Base-by-base conservation (phyloP, 140 eudicot species). In the Anethum foeniculum region DNA sequence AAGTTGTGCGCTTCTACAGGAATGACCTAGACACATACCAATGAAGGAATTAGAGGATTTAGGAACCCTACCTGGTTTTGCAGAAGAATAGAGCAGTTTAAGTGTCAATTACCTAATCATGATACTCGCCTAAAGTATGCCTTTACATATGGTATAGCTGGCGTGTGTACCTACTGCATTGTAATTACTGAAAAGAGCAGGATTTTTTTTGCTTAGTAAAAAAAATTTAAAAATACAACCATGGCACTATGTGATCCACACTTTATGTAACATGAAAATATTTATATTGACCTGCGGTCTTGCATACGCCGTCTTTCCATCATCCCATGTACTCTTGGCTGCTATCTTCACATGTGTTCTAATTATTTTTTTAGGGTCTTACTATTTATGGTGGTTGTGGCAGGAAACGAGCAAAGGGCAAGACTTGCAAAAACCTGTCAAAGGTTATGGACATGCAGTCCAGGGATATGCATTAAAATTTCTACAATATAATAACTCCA, bases 391-490 rank as follows among this genome's bases (percentile, higher is more conserved):
- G 48, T 81, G 58, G 80, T 52, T 79, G 74, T 83, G 74, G 76
- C 87, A 90, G 98, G 93, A 85, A 64, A 85, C 73, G 58, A 84
- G 87, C 85, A 80, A 89, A 84, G 90, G 78, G 48, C 82, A 82
- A 65, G 89, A 88, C 84, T 30, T 77, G 77, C 83, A 81, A 64
- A 52, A 78, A 75, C 74, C 72, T 49, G 77, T 19, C 71, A 90
- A 84, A 74, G 89, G 85, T 60, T 46, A 74, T 15, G 77, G 80
- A 77, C 65, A 48, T 87, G 81, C 92, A 54, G 69, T 93, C 81
- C 85, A 83, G 81, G 88, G 91, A 72, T 93, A 91, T 80, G 98
- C 93, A 49, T 39, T 81, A 79, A 91, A 88, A 79, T 93, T 90
- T 52, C 78, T 90, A 86, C 77, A 93, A 83, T 84, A 60, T 80